Evolutionary conservation across 371 early-diverging fungal species (phyloP).

Genomic region (Mortierella sp.): DNA sequence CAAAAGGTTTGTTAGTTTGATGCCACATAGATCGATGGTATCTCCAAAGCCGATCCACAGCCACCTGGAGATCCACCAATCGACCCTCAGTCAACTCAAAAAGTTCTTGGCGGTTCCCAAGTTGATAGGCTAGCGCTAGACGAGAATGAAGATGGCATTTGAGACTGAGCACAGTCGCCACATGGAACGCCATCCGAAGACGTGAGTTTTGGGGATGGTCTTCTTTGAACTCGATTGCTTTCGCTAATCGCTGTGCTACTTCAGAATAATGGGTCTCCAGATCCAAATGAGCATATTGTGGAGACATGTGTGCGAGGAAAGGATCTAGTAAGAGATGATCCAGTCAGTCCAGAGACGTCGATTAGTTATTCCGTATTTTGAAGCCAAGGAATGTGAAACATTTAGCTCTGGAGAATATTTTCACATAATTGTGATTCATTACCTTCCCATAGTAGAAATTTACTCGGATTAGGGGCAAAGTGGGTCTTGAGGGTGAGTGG

Average conservation of each 20-base stretch:
- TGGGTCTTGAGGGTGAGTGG: slow-evolving; percentile 62
- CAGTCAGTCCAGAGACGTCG: too few species aligned
- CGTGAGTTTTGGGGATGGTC: slow-evolving; percentile 75
- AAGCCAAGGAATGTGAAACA: too few species aligned
- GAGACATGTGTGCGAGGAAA: slow-evolving; percentile 75
- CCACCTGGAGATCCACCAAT: slow-evolving; percentile 64
- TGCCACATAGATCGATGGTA: slow-evolving; percentile 85
- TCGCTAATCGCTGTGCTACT: slow-evolving; percentile 59
- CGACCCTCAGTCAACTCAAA: slow-evolving; percentile 55
- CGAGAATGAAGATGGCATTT: slow-evolving; percentile 77
- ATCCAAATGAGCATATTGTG: slow-evolving; percentile 76
- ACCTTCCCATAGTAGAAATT: slow-evolving; percentile 91
- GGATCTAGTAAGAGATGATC: slow-evolving; percentile 75
- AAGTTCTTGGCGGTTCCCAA: slow-evolving; percentile 49
- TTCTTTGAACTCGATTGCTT: slow-evolving; percentile 57
- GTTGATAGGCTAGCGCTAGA: slow-evolving; percentile 71
- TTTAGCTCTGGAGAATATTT: too few species aligned
- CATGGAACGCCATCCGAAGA: slow-evolving; percentile 72
- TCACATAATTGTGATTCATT: slow-evolving; percentile 1
- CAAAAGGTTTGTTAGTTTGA: slow-evolving; percentile 83
- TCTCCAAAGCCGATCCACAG: slow-evolving; percentile 78
- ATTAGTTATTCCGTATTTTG: too few species aligned
- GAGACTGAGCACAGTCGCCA: slow-evolving; percentile 74
- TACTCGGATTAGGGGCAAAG: slow-evolving; percentile 80
- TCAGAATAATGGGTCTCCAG: slow-evolving; percentile 72